Evolutionary conservation across 2,329 filamentous ascomycete species (phyloP), one percentile per base, ranked within the genome.

Genomic region (Epichloe brachyelytri): DNA sequence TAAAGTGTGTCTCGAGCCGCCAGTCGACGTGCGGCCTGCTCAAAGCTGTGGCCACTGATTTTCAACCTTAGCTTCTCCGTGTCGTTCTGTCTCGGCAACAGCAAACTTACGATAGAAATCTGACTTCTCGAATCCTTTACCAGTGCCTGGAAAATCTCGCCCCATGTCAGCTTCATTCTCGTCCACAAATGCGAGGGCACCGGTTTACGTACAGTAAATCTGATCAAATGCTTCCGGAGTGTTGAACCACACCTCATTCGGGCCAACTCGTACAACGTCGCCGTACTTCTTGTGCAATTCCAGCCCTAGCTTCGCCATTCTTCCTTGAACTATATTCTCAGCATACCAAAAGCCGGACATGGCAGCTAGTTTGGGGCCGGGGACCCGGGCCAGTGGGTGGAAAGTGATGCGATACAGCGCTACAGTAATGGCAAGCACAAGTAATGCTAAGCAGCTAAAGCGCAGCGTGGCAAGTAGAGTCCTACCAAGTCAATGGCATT

Each of bases 161-260:
- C 47, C n/a, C 33, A 19, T 34, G 11, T 41, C 47, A 49, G 14
- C 22, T 22, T 19, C 14, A 5, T 12, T 40, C 7, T 7, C 37
- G 4, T 41, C n/a, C 20, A 26, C 3, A 20, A 0, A 5, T 3
- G 3, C 26, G 38, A n/a, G 40, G 26, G 46, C 6, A 37, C 6
- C 14, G 17, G 2, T 30, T 37, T 2, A 58, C 68, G 17, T 54
- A 75, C 74, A 63, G 59, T 78, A 78, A 7, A 77, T 74, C 1
- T 63, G 56, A 50, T 68, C 68, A 53, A 72, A 76, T 0, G 71
- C 75, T 46, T 75, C 72, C 20, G 60, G 65, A 3, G 68, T 73
- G 52, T 72, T 63, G 30, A 78, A 72, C 71, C 75, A 78, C 5
- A 79, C 66, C 57, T 79, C 76, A 36, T 76, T 69, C 0, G 77